Conservation (phyloP, 768 basidiomycete genomes). For the Candolleomyces aberdarensis region DNA sequence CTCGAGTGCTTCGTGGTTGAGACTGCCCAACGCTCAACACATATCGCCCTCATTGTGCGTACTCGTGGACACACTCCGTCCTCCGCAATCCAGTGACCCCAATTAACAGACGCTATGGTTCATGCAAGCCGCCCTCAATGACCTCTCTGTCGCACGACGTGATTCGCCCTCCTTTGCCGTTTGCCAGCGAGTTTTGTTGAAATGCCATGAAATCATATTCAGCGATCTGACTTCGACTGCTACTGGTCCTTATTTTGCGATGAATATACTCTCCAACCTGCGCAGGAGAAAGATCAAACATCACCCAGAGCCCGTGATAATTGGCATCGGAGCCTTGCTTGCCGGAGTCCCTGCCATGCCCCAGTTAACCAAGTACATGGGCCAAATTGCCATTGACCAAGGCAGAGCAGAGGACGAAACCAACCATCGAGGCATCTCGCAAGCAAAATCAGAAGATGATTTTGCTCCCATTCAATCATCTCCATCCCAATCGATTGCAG, state of each 20-base stretch:
- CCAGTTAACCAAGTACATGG: constrained; percentile 64
- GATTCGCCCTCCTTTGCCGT: constrained; percentile 80
- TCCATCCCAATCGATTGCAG: constrained; percentile 13
- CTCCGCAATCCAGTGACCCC: background rate
- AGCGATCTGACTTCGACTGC: constrained; percentile 72
- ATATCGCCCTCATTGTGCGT: constrained; percentile 93
- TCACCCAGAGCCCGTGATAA: constrained; percentile 68
- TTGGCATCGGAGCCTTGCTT: constrained; percentile 81
- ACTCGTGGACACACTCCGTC: constrained; percentile 10
- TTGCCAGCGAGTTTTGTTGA: constrained; percentile 87
- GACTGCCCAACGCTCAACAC: constrained; percentile 84
- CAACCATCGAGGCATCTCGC: constrained; percentile 45
- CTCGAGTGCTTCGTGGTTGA: constrained; percentile 93
- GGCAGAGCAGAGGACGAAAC: constrained; percentile 72
- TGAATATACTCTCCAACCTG: constrained; percentile 46
- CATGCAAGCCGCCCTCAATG: constrained; percentile 92
- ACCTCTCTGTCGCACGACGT: constrained; percentile 58
- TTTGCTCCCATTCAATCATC: constrained; percentile 19
- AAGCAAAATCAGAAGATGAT: constrained; percentile 46
- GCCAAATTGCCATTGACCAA: constrained; percentile 86
- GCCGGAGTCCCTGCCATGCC: constrained; percentile 81
- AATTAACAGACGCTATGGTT: constrained; percentile 81
- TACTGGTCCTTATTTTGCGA: constrained; percentile 62
- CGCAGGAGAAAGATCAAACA: constrained; percentile 69
- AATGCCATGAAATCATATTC: constrained; percentile 96